Percentiles rank a stretch among this genome's conserved stretches.
Conservation (phyloP, 148 eudicot genomes). For the Drosera capensis region DNA sequence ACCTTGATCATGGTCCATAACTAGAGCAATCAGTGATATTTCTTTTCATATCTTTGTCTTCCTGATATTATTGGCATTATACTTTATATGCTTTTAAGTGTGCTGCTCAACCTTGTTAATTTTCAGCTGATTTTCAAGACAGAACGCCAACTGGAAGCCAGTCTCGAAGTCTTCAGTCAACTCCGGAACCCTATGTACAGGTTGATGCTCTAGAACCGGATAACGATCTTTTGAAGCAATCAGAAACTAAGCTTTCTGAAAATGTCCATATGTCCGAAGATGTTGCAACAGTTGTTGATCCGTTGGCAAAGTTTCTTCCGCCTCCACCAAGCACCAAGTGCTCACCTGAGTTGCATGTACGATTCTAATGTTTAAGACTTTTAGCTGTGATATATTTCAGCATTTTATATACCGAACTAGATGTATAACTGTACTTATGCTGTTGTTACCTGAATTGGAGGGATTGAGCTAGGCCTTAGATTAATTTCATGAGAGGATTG, state of each 20-base stretch:
- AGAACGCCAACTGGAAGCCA: conserved; percentile 14
- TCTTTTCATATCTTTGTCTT: not conserved
- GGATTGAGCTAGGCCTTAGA: no score
- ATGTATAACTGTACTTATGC: no score
- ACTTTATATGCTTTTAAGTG: no score
- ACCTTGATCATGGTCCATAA: no score
- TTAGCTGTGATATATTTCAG: no score
- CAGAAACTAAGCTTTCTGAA: conserved; percentile 22
- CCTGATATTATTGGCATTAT: not conserved
- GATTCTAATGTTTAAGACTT: conserved; percentile 8
- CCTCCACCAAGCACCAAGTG: conserved; percentile 52
- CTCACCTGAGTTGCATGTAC: conserved; percentile 66
- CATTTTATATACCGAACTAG: no score
- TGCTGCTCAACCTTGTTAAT: not conserved
- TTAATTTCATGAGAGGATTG: no score
- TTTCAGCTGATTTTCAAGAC: conserved; percentile 22
- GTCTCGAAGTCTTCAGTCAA: conserved; percentile 27
- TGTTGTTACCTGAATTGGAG: no score
- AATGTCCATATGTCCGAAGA: conserved; percentile 21
- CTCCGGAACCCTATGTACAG: conserved; percentile 33
- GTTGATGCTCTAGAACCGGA: conserved; percentile 25
- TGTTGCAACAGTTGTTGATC: conserved; percentile 17
- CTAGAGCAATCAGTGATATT: not conserved
- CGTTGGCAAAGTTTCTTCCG: conserved; percentile 56
- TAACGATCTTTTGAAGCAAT: conserved; percentile 17